These are phyloP conservation scores for Candolleomyces aberdarensis DNA, from an alignment of 768 basidiomycete genomes.

Conservation along the genomic window DNA sequence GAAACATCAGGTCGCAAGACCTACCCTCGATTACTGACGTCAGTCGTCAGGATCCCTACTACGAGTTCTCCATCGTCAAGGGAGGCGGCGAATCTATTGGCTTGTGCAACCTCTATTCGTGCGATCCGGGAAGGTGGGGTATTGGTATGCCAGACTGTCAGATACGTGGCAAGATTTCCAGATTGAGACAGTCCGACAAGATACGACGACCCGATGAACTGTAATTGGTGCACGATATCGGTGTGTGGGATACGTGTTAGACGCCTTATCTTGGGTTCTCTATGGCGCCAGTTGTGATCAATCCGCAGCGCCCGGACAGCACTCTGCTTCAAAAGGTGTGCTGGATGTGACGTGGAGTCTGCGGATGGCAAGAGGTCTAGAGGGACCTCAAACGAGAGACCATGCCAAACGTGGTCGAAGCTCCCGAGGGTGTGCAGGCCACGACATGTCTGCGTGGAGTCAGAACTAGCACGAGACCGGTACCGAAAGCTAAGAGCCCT, in stretches of 20 bases:
- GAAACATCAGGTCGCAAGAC: neutral
- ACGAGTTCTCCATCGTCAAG: neutral
- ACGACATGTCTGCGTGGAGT: constrained; percentile 52
- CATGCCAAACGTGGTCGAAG: constrained; percentile 53
- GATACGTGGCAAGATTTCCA: neutral
- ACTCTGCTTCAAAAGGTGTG: constrained; percentile 30
- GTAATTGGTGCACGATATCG: constrained; percentile 44
- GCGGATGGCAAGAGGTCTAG: constrained; percentile 32
- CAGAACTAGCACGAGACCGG: neutral
- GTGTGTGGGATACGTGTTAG: constrained; percentile 34
- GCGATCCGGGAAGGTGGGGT: neutral
- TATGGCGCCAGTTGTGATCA: constrained; percentile 47
- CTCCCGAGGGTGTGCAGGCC: constrained; percentile 45
- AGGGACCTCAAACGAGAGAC: constrained; percentile 42
- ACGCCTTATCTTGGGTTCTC: constrained; percentile 30
- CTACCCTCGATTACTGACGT: neutral
- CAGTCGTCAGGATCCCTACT: neutral
- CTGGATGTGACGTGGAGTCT: constrained; percentile 24
- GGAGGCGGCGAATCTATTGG: constrained; percentile 8
- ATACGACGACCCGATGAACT: constrained; percentile 43
- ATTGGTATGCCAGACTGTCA: constrained; percentile 9
- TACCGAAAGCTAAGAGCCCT: neutral
- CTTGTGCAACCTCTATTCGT: constrained; percentile 3
- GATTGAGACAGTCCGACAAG: constrained; percentile 32
- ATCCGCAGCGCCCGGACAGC: constrained; percentile 43